Percentiles rank a stretch among this genome's conserved stretches.
Evolutionary conservation across 352 stramenopile species (phyloP).

Genomic region (Phytophthora citricola): DNA sequence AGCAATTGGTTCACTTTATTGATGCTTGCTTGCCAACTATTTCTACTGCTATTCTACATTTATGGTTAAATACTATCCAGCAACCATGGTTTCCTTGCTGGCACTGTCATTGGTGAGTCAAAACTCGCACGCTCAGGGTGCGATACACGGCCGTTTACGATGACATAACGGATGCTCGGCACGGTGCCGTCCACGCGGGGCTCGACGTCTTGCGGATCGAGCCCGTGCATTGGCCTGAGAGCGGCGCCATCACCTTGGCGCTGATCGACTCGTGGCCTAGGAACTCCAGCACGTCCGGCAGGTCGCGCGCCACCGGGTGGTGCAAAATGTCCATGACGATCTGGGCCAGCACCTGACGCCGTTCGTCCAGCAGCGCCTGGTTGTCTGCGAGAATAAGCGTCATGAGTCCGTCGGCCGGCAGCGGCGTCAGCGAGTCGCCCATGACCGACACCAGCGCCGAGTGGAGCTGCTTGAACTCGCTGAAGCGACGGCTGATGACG

Average conservation of each 20-base stretch:
- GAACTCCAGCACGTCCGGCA: constrained; percentile 74
- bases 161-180: constrained; percentile 18
- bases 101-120: background rate
- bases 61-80: constrained; percentile 36
- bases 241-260: constrained; percentile 45
- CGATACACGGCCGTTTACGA: constrained; percentile 9
- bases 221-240: constrained; percentile 56
- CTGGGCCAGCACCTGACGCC: constrained; percentile 64
- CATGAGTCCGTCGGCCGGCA: constrained; percentile 67
- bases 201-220: constrained; percentile 81
- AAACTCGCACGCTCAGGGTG: constrained; percentile 6
- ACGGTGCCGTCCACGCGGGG: constrained; percentile 58
- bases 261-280: constrained; percentile 59
- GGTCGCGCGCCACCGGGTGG: constrained; percentile 57
- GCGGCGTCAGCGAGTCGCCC: constrained; percentile 49
- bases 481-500: constrained; percentile 69
- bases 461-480: constrained; percentile 78
- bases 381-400: constrained; percentile 75
- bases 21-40: constrained; percentile 1
- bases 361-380: constrained; percentile 69
- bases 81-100: background rate
- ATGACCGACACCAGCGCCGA: constrained; percentile 55
- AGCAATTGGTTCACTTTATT: constrained; percentile 12
- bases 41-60: constrained; percentile 29
- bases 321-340: constrained; percentile 69